A percentile compares a stretch with the other conserved stretches of the same genome.
Evolutionary conservation across 75 land plant genomes (phyloP).

Genomic region (Selaginella moellendorffii): DNA sequence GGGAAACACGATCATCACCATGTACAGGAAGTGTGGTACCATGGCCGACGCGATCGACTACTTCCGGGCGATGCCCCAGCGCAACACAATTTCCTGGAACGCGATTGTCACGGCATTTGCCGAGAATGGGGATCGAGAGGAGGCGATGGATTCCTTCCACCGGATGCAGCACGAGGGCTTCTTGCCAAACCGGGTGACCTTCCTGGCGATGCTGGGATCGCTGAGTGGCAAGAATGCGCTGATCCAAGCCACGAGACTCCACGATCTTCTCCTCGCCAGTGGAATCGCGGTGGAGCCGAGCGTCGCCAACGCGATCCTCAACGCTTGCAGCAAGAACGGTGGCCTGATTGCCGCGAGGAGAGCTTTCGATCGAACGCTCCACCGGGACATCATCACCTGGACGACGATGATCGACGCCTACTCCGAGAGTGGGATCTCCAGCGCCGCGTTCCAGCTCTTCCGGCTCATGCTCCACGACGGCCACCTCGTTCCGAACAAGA

Average conservation of each 20-base stretch:
- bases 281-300: not conserved
- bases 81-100: not conserved
- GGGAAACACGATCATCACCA: not conserved
- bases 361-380: not conserved
- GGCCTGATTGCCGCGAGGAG: not conserved
- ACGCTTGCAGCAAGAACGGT: not conserved
- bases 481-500: not conserved
- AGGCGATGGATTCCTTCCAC: not conserved
- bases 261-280: not conserved
- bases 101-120: not conserved
- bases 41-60: not conserved
- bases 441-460: not conserved
- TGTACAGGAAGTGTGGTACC: not conserved
- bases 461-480: not conserved
- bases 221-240: not conserved
- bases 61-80: not conserved
- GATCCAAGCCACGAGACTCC: not conserved
- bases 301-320: not conserved
- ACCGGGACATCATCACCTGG: not conserved
- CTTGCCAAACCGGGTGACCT: not conserved
- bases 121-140: not conserved
- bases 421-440: not conserved
- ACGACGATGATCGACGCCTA: not conserved
- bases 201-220: not conserved
- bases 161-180: not conserved